Evolutionary conservation across 1,284 basidiomycete genomes (phyloP).

Genomic region (Ustilago shanxiensis): DNA sequence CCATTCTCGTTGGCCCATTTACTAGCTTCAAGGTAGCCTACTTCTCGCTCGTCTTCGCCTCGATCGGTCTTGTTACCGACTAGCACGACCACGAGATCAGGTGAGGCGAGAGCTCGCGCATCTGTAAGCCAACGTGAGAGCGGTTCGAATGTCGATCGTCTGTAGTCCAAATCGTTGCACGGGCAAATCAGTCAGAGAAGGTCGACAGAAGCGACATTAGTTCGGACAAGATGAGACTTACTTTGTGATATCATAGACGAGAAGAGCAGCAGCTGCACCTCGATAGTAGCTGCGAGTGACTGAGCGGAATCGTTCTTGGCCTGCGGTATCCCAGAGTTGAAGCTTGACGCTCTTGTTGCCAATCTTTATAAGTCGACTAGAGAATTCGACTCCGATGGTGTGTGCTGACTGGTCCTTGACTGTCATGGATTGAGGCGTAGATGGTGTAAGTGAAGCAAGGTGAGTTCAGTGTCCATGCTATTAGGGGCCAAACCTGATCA

Average conservation of each 20-base stretch:
- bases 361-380: slow-evolving; percentile 85
- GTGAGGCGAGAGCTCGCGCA: slow-evolving; percentile 85
- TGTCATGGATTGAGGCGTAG: slow-evolving; percentile 68
- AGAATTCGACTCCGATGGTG: slow-evolving; percentile 97
- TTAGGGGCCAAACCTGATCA: too few relatives aligned
- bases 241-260: slow-evolving; percentile 97
- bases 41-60: slow-evolving; percentile 87
- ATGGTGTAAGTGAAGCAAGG: not conserved
- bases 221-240: slow-evolving; percentile 63
- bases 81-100: slow-evolving; percentile 88
- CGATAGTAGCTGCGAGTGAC: slow-evolving; percentile 97
- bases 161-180: slow-evolving; percentile 23
- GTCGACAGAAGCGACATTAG: not conserved
- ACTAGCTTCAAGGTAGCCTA: slow-evolving; percentile 92
- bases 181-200: not conserved
- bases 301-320: slow-evolving; percentile 75
- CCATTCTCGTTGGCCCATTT: slow-evolving; percentile 92
- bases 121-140: slow-evolving; percentile 90
- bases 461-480: not conserved
- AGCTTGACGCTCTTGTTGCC: slow-evolving; percentile 94
- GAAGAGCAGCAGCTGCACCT: slow-evolving; percentile 80
- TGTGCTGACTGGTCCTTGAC: slow-evolving; percentile 97
- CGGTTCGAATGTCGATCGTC: slow-evolving; percentile 78
- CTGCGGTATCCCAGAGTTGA: slow-evolving; percentile 71
- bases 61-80: slow-evolving; percentile 96